Base-by-base conservation (phyloP, 148 eudicot genomes). In the Cornus florida region DNA sequence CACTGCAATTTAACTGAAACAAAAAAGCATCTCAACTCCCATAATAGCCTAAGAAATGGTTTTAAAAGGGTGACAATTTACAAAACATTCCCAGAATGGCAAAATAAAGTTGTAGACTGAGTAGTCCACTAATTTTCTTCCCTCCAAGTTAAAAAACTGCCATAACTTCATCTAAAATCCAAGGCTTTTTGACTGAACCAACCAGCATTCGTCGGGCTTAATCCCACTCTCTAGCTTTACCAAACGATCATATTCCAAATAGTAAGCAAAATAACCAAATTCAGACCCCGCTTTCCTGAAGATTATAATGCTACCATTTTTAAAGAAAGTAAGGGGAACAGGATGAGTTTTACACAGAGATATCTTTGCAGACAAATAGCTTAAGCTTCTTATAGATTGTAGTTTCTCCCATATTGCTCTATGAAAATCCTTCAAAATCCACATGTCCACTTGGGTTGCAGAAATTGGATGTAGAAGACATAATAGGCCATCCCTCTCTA, bases 351-450 rank as follows among this genome's bases (percentile, higher is more conserved):
- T 70, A 48, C 12, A 65, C 9, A 65, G 13, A 3, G 5, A 9
- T n/a, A 76, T 76, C 71, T 67, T 32, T 28, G 78, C 43, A 23
- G 70, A n/a, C 43, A 76, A 28, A 76, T 46, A 24, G 65, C 46
- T 46, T n/a, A 68, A 67, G 50, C 69, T 39, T 76, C 72, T 67
- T 22, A 67, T 50, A 19, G 10, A 28, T 19, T 14, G 35, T 3
- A 76, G 22, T 33, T 76, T 76, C 28, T 76, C 72, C 79, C 79
- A 76, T 10, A 38, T 16, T 13, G 46, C 46, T 19, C 32, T 67
- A 22, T 76, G 31, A 66, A 67, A 67, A 67, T 76, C 78, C 14
- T 5, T 76, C 72, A 76, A 46, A 76, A 76, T 50, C 79, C 79
- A 76, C 28, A 68, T 9, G 0, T 76, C 79, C 13, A 76, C 56